phyloP scores from a whole-genome alignment of 768 basidiomycete genomes.

The Naganishia randhawae region DNA sequence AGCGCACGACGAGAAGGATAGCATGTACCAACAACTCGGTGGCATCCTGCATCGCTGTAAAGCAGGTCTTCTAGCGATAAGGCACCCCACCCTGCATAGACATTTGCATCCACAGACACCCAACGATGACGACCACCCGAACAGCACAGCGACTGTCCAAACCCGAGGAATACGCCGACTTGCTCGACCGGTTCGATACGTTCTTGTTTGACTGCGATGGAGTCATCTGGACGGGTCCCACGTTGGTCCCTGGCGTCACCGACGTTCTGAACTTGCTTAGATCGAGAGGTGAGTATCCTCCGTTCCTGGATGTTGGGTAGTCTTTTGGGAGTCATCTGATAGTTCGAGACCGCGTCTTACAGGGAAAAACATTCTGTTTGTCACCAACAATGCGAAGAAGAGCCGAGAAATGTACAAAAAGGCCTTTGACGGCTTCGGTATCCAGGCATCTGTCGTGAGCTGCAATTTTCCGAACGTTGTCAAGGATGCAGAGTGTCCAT shows the following conservation, averaged over 20 bases:
- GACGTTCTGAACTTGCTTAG: constrained; percentile 74
- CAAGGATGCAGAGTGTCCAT: not conserved
- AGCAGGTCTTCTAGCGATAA: too few species aligned
- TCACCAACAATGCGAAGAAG: constrained; percentile 96
- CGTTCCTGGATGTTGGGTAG: not conserved
- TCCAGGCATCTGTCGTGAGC: constrained; percentile 57
- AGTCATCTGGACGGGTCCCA: constrained; percentile 84
- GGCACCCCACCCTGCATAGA: not conserved
- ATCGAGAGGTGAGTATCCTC: constrained; percentile 57
- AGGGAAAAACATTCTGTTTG: constrained; percentile 85
- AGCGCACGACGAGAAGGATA: too few species aligned
- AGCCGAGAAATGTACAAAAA: constrained; percentile 79
- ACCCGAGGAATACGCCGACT: constrained; percentile 49
- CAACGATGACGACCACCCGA: not conserved
- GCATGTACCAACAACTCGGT: too few species aligned
- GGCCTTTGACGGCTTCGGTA: constrained; percentile 85
- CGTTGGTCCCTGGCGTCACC: constrained; percentile 69
- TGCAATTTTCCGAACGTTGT: not conserved
- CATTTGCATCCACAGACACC: not conserved
- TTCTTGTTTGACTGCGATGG: constrained; percentile 97
- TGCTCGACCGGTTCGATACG: constrained; percentile 71
- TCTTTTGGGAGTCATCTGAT: too few species aligned
- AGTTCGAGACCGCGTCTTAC: not conserved
- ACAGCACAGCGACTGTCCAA: constrained; percentile 33
- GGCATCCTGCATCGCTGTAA: too few species aligned